Evolutionary conservation across 2,329 filamentous ascomycete species (phyloP), one percentile per base, ranked within the genome.

Genomic region (Cryphonectria japonica): DNA sequence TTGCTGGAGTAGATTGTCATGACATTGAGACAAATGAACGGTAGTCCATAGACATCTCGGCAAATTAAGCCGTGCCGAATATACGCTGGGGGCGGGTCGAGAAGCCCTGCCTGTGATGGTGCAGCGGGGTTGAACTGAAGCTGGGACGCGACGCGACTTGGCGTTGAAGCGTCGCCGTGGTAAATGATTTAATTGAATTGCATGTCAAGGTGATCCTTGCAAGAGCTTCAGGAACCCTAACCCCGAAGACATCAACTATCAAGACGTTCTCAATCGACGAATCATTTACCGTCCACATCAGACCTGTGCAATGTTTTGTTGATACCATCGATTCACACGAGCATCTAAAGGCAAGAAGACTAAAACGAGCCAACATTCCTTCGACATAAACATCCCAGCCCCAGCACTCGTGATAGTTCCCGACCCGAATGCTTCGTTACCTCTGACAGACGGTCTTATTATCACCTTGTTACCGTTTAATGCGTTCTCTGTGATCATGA

Each of bases 1-100:
- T 32, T 61, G 32, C 37, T 29, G 32, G n/a, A 52, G 39, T 16
- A 32, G 29, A 57, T 32, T 66, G 69, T 69, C 63, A 74, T 74
- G 67, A 69, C 71, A 73, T 74, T 54, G 70, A 37, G 59, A 13
- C 43, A 11, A 32, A 5, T 9, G 9, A 16, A 22, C 2, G 29
- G 8, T 3, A 13, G 14, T 19, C 22, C 59, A n/a, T 39, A 50
- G 19, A 11, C n/a, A n/a, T 50, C 7, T 37, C 1, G 32, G 32
- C 22, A 32, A 8, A 46, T 3, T 19, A 43, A 19, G n/a, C 19
- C 50, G 32, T 59, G 59, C 32, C 52, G 22, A 29, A 37, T n/a
- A 43, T 37, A 46, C 26, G 7, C 22, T 26, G 54, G 13, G 26
- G 13, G 16, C 43, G 3, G 66, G n/a, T 34, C 3, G 39, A 37